Evolutionary conservation across 352 stramenopile genomes (phyloP).

Genomic region (Phytopythium litorale): DNA sequence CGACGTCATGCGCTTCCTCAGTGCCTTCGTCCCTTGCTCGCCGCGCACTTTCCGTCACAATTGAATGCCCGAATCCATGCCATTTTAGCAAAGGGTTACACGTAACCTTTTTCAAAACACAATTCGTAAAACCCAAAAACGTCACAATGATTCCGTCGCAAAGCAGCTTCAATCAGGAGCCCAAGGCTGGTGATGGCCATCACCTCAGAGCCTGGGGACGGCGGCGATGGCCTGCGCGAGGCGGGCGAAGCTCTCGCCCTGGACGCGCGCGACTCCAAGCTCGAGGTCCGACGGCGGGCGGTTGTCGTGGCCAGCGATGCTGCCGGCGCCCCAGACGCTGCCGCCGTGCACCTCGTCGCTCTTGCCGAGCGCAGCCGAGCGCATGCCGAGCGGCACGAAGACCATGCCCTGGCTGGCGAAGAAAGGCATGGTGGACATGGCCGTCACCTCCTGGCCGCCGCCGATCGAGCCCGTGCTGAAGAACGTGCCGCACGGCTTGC

Average conservation of each 20-base stretch:
- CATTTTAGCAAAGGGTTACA: background rate
- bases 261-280: slow-evolving; percentile 63
- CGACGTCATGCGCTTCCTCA: slow-evolving; percentile 34
- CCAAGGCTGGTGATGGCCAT: background rate
- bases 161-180: background rate
- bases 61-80: background rate
- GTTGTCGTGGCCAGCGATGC: slow-evolving; percentile 75
- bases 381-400: slow-evolving; percentile 88
- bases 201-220: background rate
- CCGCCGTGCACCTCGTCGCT: slow-evolving; percentile 78
- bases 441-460: slow-evolving; percentile 90
- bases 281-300: slow-evolving; percentile 82
- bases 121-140: background rate
- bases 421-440: slow-evolving; percentile 81
- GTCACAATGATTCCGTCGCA: background rate
- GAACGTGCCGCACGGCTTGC: slow-evolving; percentile 89
- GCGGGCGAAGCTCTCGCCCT: slow-evolving; percentile 82
- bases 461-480: slow-evolving; percentile 73
- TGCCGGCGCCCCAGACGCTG: slow-evolving; percentile 80
- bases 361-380: slow-evolving; percentile 58
- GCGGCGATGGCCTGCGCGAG: slow-evolving; percentile 79
- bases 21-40: background rate
- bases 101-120: background rate
- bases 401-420: slow-evolving; percentile 89
- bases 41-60: background rate